Percentiles rank a stretch among this genome's conserved stretches.
These are phyloP conservation scores for Termitomyces sp. DNA, from an alignment of 768 basidiomycete species.

Conservation along the genomic window DNA sequence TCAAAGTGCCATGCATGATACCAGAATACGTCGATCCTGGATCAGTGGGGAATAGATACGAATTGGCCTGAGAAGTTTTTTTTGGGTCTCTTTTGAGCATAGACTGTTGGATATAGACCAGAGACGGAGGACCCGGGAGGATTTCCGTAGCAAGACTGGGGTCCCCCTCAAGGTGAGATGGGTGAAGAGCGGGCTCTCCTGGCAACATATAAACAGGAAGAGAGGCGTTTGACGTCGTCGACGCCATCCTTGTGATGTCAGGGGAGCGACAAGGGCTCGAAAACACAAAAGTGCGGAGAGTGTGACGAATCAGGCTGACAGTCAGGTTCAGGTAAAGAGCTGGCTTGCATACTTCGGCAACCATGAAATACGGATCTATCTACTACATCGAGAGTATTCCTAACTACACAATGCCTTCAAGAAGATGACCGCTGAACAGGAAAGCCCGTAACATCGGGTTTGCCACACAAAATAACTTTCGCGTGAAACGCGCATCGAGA, in stretches of 20 bases:
- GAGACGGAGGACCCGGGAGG: conserved; percentile 80
- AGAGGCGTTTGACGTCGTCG: conserved; percentile 52
- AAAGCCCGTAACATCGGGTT: not conserved
- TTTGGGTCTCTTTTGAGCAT: conserved; percentile 75
- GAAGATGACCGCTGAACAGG: not conserved
- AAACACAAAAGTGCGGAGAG: conserved; percentile 14
- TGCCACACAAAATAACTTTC: not conserved
- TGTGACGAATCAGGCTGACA: conserved; percentile 10
- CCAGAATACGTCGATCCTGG: conserved; percentile 87
- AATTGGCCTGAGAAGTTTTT: conserved; percentile 63
- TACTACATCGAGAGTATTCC: not conserved
- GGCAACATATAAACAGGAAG: conserved; percentile 68
- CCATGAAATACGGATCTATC: not conserved
- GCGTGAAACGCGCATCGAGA: not conserved
- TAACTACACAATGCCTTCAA: not conserved
- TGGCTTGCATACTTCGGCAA: not conserved
- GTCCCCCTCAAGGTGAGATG: conserved; percentile 79
- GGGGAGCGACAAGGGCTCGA: conserved; percentile 12
- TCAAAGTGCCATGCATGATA: conserved; percentile 59
- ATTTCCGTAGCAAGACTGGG: conserved; percentile 82
- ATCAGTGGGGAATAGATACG: conserved; percentile 80
- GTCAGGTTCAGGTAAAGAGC: conserved; percentile 11
- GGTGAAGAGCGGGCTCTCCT: conserved; percentile 69
- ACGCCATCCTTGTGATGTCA: conserved; percentile 48
- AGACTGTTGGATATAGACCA: conserved; percentile 64